Evolutionary conservation across 208 protist genomes (phyloP).

Genomic region (Plasmodiophora brassicae): DNA sequence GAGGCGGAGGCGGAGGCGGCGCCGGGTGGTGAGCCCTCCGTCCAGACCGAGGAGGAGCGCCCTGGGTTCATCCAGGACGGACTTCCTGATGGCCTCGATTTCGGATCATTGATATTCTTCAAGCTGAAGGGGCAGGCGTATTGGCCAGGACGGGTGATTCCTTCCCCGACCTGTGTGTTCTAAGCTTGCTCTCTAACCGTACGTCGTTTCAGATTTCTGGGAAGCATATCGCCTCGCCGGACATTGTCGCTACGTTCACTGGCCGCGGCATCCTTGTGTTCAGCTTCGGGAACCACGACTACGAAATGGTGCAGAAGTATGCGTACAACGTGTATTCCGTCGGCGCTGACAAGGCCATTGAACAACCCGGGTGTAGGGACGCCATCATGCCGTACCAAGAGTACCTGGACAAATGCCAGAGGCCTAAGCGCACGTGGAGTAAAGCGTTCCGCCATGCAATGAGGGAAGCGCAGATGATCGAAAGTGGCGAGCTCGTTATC

Average conservation of each 20-base stretch:
- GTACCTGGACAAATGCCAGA: neutral
- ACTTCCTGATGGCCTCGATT: neutral
- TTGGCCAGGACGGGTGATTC: neutral
- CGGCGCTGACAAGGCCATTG: no score
- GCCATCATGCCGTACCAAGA: neutral
- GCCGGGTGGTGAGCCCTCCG: no score
- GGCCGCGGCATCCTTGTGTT: neutral
- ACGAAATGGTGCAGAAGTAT: neutral
- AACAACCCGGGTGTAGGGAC: no score
- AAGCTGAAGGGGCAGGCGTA: neutral
- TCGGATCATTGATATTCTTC: neutral
- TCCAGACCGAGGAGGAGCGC: no score
- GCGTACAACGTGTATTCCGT: no score
- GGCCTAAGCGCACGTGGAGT: neutral
- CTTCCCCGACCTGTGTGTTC: no score
- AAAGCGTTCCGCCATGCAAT: neutral
- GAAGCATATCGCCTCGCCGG: neutral
- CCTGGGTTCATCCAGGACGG: neutral
- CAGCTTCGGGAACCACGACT: constrained; percentile 22
- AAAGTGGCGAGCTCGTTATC: neutral
- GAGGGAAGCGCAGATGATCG: neutral
- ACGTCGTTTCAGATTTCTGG: neutral
- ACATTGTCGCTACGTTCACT: neutral
- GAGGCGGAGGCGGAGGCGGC: no score
- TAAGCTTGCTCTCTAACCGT: neutral